A percentile compares a stretch with the other conserved stretches of the same genome.
Conservation (phyloP, 306 rosid genomes). For the Vigna hirtella region DNA sequence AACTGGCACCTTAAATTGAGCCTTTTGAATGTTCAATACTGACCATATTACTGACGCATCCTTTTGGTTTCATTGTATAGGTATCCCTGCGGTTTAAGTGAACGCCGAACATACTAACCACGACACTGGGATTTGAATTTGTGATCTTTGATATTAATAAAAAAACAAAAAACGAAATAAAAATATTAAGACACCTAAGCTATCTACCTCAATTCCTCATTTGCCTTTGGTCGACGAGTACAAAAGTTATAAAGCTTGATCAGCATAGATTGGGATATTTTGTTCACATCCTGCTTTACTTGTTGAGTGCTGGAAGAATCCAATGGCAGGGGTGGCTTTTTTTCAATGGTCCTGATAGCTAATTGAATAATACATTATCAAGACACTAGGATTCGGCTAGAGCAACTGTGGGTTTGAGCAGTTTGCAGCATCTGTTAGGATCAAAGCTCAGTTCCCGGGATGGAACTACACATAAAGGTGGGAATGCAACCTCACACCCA, state of each 20-base stretch:
- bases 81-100: constrained; percentile 33
- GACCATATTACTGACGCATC: constrained; percentile 38
- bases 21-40: constrained; percentile 26
- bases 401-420: background rate
- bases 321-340: background rate
- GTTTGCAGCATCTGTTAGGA: constrained; percentile 3
- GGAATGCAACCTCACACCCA: background rate
- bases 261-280: constrained; percentile 4
- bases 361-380: constrained; percentile 37
- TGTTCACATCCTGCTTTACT: background rate
- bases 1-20: background rate
- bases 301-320: constrained; percentile 14
- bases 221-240: constrained; percentile 31
- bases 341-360: constrained; percentile 29
- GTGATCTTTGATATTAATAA: constrained; percentile 3
- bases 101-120: constrained; percentile 39
- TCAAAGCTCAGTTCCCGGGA: background rate
- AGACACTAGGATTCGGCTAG: constrained; percentile 15
- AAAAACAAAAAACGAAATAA: background rate
- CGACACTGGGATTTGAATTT: constrained; percentile 34
- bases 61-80: constrained; percentile 39
- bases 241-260: constrained; percentile 27
- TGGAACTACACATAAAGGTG: constrained; percentile 1
- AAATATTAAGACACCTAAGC: background rate
- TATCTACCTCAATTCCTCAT: constrained; percentile 30